phyloP scores from a whole-genome alignment of 495 filamentous ascomycete species.

The Xylaria telfairii region DNA sequence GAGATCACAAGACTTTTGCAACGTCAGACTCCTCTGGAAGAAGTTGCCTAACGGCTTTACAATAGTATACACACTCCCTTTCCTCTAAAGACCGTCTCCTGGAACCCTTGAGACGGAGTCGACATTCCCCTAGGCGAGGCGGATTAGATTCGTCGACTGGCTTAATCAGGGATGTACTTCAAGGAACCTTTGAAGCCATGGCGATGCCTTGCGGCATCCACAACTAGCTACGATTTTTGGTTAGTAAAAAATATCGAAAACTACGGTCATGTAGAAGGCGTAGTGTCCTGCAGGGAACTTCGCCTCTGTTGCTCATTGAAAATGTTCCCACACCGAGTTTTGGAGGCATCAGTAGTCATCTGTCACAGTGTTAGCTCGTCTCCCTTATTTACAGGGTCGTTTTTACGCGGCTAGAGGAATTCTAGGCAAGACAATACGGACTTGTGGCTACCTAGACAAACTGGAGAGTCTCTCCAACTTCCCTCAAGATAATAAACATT shows the following conservation, averaged over 20 bases:
- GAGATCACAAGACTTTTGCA: background rate
- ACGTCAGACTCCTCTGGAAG: background rate
- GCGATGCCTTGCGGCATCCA: background rate
- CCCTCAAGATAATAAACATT: too few relatives aligned
- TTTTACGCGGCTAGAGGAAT: background rate
- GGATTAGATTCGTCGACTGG: background rate
- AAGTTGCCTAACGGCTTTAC: background rate
- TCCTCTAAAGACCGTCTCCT: background rate
- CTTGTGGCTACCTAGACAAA: background rate
- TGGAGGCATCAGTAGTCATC: background rate
- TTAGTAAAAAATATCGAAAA: background rate
- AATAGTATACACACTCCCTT: background rate
- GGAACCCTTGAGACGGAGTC: background rate
- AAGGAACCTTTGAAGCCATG: background rate
- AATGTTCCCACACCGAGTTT: background rate
- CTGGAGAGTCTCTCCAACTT: background rate
- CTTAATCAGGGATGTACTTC: background rate
- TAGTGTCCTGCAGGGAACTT: background rate
- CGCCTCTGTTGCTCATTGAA: background rate
- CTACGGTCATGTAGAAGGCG: background rate
- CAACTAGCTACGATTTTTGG: background rate
- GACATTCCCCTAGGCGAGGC: background rate
- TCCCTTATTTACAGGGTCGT: background rate
- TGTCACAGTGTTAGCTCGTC: background rate
- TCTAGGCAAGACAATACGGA: background rate